Evolutionary conservation across 345 rosid genomes (phyloP).

Genomic region (Balakata baccata): DNA sequence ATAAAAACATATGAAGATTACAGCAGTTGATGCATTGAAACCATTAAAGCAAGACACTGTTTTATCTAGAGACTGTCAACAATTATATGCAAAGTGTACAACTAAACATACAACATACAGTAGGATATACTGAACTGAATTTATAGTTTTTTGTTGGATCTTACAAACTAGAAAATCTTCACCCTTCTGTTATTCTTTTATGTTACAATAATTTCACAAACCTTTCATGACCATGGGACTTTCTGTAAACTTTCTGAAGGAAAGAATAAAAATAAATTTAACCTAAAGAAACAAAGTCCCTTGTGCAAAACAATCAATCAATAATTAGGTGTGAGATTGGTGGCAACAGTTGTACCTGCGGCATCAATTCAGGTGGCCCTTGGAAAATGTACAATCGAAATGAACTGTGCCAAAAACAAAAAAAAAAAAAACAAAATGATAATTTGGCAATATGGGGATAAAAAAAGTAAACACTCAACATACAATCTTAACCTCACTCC

Average conservation of each 20-base stretch:
- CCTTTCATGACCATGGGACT: not conserved
- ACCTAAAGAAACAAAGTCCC: not conserved
- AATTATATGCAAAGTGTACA: not conserved
- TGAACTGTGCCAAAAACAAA: conserved; percentile 41
- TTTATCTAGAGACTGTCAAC: not conserved
- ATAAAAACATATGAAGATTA: conserved; percentile 8
- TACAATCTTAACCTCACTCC: not conserved
- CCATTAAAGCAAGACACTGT: not conserved
- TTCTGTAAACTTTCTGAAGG: not conserved
- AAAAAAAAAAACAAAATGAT: conserved; percentile 13
- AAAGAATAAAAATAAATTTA: not conserved
- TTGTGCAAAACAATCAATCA: conserved; percentile 1
- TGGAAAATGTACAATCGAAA: conserved; percentile 83
- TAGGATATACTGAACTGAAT: not conserved
- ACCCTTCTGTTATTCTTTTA: not conserved
- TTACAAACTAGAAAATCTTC: not conserved
- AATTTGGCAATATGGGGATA: not conserved
- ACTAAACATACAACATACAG: not conserved
- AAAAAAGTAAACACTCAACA: not conserved
- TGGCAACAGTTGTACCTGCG: conserved; percentile 49
- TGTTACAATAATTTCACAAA: not conserved
- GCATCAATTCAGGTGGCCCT: conserved; percentile 90
- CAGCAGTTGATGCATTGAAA: conserved; percentile 7
- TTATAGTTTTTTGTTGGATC: not conserved
- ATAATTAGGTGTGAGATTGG: not conserved